Conservation (phyloP, 1,139 yeast genomes). For the Yamadazyma diddensiae region DNA sequence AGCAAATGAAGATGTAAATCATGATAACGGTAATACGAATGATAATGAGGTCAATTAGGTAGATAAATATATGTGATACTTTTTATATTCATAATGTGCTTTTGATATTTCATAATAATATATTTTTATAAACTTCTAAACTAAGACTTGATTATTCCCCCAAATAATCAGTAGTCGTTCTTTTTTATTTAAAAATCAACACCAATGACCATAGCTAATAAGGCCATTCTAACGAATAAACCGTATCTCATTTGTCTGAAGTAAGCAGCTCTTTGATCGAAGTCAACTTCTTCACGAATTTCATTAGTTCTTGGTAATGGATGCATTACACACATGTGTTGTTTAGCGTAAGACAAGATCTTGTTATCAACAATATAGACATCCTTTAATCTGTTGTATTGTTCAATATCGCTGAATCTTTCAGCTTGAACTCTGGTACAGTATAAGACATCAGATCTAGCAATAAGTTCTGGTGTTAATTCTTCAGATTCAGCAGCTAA, state of each 20-base stretch:
- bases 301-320: conserved; percentile 98
- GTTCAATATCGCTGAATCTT: conserved; percentile 73
- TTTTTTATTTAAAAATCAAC: conserved; percentile 61
- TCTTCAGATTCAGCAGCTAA: conserved; percentile 68
- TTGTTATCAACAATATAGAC: conserved; percentile 89
- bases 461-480: conserved; percentile 79
- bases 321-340: conserved; percentile 98
- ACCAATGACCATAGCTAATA: conserved; percentile 96
- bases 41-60: not conserved
- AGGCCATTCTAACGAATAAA: conserved; percentile 96
- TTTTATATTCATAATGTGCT: not conserved
- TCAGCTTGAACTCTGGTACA: conserved; percentile 99
- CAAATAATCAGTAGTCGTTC: conserved; percentile 6
- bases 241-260: conserved; percentile 99
- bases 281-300: conserved; percentile 96
- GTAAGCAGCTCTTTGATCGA: conserved; percentile 98
- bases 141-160: conserved; percentile 7
- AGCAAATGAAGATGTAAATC: conserved; percentile 44
- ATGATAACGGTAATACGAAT: not conserved
- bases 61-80: no score
- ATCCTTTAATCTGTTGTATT: conserved; percentile 88
- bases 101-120: not conserved
- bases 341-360: conserved; percentile 88
- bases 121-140: not conserved
- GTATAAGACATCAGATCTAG: conserved; percentile 90